Percentiles rank a stretch among this genome's conserved stretches.
Evolutionary conservation across 768 basidiomycete species (phyloP).

Genomic region (Coprinellus aureogranulatus): DNA sequence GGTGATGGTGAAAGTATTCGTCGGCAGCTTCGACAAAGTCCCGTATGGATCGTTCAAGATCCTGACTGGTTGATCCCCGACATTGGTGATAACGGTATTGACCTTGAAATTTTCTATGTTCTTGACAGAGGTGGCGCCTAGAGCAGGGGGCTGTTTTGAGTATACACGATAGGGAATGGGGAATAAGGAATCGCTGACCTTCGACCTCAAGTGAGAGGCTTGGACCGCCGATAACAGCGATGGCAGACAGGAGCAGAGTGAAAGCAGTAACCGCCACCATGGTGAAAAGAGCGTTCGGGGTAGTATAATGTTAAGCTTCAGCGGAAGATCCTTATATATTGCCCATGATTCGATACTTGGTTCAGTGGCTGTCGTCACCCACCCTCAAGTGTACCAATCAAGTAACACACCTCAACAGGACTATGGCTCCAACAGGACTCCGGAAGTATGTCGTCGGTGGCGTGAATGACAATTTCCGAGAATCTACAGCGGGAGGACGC

Average conservation of each 20-base stretch:
- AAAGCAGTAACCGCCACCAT: constrained; percentile 30
- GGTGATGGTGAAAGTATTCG: constrained; percentile 42
- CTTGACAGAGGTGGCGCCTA: constrained; percentile 33
- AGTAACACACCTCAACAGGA: too few relatives aligned
- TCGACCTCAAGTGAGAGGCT: constrained; percentile 33
- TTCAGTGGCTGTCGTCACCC: too few relatives aligned
- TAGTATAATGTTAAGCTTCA: too few relatives aligned
- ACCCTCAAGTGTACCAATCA: too few relatives aligned
- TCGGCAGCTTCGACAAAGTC: constrained; percentile 37
- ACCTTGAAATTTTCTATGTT: constrained; percentile 40
- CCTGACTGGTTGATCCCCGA: constrained; percentile 44
- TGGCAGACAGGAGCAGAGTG: constrained; percentile 32
- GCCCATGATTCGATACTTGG: too few relatives aligned
- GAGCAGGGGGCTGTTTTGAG: not conserved
- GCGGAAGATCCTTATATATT: too few relatives aligned
- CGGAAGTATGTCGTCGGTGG: too few relatives aligned
- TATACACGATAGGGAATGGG: not conserved
- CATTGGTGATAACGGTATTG: constrained; percentile 42
- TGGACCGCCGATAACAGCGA: constrained; percentile 16
- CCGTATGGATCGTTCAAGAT: constrained; percentile 45
- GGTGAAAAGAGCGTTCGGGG: too few relatives aligned
- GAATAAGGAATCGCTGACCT: constrained; percentile 16
- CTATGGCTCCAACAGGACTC: too few relatives aligned
- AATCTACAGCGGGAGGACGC: too few relatives aligned
- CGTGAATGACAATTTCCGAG: too few relatives aligned